phyloP scores from a whole-genome alignment of 441 rosid genomes.

The Manihot esculenta region DNA sequence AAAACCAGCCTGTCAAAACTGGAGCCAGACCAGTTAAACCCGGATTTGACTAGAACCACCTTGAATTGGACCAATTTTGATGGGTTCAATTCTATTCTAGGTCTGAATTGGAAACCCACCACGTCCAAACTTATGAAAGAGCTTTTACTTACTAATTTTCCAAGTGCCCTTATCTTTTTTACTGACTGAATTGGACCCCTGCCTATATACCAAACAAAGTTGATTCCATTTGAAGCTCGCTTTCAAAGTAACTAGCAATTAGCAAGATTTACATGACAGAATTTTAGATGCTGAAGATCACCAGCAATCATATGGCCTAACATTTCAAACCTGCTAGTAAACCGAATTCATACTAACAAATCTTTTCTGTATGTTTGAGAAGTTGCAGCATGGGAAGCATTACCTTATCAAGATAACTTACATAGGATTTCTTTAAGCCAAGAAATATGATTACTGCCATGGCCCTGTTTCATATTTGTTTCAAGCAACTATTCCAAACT shows the following conservation, averaged over 20 bases:
- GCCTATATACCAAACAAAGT: neutral
- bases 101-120: too few species aligned
- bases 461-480: constrained; percentile 3
- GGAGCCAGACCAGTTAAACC: too few species aligned
- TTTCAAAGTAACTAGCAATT: neutral
- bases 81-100: too few species aligned
- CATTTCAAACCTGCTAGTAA: constrained; percentile 16
- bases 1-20: too few species aligned
- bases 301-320: neutral
- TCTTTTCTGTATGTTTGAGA: constrained; percentile 19
- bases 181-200: too few species aligned
- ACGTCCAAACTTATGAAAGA: too few species aligned
- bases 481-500: constrained; percentile 59
- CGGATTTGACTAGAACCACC: too few species aligned
- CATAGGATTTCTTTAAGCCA: constrained; percentile 7
- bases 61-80: too few species aligned
- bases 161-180: neutral
- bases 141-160: neutral
- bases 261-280: neutral
- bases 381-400: constrained; percentile 21
- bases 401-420: constrained; percentile 20
- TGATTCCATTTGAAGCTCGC: neutral
- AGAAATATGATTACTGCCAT: constrained; percentile 5
- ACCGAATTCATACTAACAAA: constrained; percentile 3
- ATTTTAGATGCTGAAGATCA: neutral